Percentiles rank a stretch among this genome's conserved stretches.
These are phyloP conservation scores for Picea glauca DNA, from an alignment of 75 land plant genomes.

Conservation along the genomic window DNA sequence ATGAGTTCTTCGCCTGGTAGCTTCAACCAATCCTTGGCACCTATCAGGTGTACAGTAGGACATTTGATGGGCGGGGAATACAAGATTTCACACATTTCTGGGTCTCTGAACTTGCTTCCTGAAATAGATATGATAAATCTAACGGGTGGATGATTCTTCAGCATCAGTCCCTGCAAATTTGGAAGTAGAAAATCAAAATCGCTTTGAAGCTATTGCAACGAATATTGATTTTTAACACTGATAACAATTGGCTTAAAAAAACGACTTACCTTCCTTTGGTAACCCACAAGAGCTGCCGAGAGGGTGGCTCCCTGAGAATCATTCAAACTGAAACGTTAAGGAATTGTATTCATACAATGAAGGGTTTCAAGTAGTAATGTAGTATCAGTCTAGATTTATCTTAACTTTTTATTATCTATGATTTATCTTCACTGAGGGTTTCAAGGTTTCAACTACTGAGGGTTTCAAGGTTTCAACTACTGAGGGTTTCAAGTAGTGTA, in stretches of 20 bases:
- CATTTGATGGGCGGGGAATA: constrained; percentile 57
- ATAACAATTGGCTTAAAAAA: neutral
- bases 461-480: too few relatives aligned
- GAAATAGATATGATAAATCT: constrained; percentile 62
- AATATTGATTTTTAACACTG: neutral
- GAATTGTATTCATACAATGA: too few relatives aligned
- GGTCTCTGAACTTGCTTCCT: constrained; percentile 69
- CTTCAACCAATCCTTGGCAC: constrained; percentile 76
- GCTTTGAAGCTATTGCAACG: neutral
- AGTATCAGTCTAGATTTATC: too few relatives aligned
- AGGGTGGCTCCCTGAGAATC: constrained; percentile 68
- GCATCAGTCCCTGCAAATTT: constrained; percentile 51
- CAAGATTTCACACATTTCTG: constrained; percentile 53
- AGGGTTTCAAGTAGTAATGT: too few relatives aligned
- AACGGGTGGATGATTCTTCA: constrained; percentile 71
- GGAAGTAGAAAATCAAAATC: neutral
- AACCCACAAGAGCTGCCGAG: constrained; percentile 63
- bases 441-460: too few relatives aligned
- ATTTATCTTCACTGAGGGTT: too few relatives aligned
- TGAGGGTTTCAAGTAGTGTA: too few relatives aligned
- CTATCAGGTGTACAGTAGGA: constrained; percentile 72
- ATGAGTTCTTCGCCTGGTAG: constrained; percentile 55
- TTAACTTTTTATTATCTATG: too few relatives aligned
- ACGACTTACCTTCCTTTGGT: constrained; percentile 65
- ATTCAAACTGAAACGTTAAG: too few relatives aligned